phyloP scores from a whole-genome alignment of 441 rosid species.

The Jatropha podagrica region DNA sequence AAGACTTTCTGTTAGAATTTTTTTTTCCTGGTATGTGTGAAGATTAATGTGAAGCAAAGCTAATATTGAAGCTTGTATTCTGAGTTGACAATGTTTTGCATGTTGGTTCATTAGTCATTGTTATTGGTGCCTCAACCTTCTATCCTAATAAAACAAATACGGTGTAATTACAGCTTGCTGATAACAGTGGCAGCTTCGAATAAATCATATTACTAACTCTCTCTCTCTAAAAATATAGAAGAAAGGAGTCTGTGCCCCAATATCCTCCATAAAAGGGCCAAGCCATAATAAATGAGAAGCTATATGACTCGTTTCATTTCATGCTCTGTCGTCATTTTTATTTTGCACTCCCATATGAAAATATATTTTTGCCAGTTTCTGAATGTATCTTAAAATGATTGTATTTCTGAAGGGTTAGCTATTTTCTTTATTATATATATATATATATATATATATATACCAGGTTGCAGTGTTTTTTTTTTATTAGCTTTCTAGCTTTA shows the following conservation, averaged over 20 bases:
- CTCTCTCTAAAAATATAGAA: no score
- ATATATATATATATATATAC: no score
- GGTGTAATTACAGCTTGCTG: neutral
- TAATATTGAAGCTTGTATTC: neutral
- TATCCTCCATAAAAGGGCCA: no score
- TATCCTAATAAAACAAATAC: neutral
- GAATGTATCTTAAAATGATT: neutral
- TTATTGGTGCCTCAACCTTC: neutral
- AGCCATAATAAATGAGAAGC: no score
- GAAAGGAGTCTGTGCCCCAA: no score
- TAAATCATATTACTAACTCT: no score
- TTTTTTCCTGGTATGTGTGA: no score
- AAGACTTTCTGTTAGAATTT: no score
- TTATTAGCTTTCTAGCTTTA: neutral
- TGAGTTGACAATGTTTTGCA: neutral
- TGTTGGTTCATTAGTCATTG: neutral
- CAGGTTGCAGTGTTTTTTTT: neutral
- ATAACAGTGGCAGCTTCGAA: no score
- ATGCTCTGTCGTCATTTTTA: neutral
- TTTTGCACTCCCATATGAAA: neutral
- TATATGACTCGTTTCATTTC: neutral
- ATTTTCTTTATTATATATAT: no score
- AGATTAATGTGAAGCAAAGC: neutral
- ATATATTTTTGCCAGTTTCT: neutral
- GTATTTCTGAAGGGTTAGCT: neutral